Evolutionary conservation across 2,329 filamentous ascomycete genomes (phyloP), one percentile per base, ranked within the genome.

Genomic region (Juglanconis oblonga): DNA sequence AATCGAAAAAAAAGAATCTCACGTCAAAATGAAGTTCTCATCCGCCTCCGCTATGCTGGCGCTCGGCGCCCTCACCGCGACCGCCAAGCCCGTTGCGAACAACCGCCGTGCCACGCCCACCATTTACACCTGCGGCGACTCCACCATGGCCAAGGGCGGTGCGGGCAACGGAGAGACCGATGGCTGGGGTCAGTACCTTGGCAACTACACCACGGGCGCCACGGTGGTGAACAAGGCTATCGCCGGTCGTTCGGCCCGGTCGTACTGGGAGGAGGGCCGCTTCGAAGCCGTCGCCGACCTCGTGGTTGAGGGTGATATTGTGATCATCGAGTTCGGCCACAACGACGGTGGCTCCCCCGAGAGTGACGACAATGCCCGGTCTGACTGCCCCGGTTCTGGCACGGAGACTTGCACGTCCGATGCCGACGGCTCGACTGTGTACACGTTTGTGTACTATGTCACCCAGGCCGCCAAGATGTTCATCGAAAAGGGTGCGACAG

Each of bases 321-420:
- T 89, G 9, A 76, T 89, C 58, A 87, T 90, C 61, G 86, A 88
- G 67, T 89, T 90, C 68, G 87, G 87, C 0, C 87, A 90, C 76
- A 90, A 90, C 70, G 87, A 90, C 68, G 87, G 86, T 48, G 85
- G 86, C 5, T 78, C 78, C 2, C 76, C 84, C 3, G 67, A 65
- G 55, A 69, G 70, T 7, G 75, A 70, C 11, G 86, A 89, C 72
- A 88, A 88, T 66, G 84, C 84, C 4, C 80, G 85, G 32, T 80
- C 78, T 13, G 84, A 82, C 65, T 89, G 87, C 65, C 72, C 70
- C 0, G 83, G 83, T 24, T 74, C 74, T 0, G 82, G 81, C 47
- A 68, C 70, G 58, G 81, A 86, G 71, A 81, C 77, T 1, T 86
- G 83, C 72, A 62, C 57, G n/a, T 75, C 73, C 1, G 70, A 68